phyloP scores from a whole-genome alignment of 2,329 filamentous ascomycete species.

The Coniochaeta ligniaria region DNA sequence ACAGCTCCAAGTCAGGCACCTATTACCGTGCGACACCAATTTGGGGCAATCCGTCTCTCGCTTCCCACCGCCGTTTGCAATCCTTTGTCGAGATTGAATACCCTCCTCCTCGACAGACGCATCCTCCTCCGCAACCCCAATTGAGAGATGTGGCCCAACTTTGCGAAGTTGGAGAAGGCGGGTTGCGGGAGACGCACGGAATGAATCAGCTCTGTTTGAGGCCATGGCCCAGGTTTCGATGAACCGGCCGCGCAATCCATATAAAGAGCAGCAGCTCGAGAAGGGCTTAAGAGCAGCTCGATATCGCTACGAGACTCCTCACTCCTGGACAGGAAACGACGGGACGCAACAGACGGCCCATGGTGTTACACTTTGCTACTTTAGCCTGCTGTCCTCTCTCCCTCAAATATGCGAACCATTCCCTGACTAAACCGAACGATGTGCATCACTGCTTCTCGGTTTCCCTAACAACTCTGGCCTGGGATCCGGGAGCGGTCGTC shows the following conservation, averaged over 20 bases:
- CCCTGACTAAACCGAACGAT: not conserved
- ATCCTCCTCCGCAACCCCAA: not conserved
- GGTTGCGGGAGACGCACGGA: not conserved
- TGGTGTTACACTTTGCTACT: constrained; percentile 1
- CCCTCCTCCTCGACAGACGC: not conserved
- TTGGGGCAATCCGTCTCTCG: too few species aligned
- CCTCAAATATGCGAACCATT: not conserved
- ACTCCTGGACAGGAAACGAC: not conserved
- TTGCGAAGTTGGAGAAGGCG: constrained; percentile 1
- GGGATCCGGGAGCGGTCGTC: not conserved
- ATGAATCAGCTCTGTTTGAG: not conserved
- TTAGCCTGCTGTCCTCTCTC: constrained; percentile 2
- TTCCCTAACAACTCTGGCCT: not conserved
- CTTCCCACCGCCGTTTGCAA: not conserved
- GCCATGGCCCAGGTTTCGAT: not conserved
- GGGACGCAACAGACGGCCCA: not conserved
- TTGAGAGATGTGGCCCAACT: not conserved
- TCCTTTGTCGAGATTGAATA: not conserved
- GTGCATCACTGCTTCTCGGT: not conserved
- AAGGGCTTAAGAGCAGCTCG: not conserved
- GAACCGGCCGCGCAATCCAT: not conserved
- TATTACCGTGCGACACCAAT: too few species aligned
- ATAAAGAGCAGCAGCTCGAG: too few species aligned
- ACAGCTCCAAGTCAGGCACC: too few species aligned
- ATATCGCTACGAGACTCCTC: too few species aligned